These are phyloP conservation scores for Penicillium sp. DNA, from an alignment of 2,329 filamentous ascomycete genomes.

Conservation along the genomic window DNA sequence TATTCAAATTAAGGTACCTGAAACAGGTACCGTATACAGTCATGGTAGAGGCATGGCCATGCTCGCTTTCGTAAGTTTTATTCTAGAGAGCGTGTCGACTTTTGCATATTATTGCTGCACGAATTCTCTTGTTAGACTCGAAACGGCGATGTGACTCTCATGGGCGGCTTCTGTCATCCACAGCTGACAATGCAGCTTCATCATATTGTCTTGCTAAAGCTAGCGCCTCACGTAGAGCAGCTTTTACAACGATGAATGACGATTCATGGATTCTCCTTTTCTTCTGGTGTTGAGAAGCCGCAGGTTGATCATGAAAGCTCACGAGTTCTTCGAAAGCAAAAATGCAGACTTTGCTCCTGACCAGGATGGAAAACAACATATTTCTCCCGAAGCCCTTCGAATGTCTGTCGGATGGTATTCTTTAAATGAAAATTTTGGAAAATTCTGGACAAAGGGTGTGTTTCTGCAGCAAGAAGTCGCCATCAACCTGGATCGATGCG, in stretches of 20 bases:
- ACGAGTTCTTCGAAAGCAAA: constrained; percentile 8
- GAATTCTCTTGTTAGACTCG: not conserved
- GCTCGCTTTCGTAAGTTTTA: constrained; percentile 8
- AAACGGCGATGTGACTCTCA: constrained; percentile 5
- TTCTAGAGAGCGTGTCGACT: not conserved
- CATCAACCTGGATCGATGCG: no score
- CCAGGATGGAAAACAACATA: not conserved
- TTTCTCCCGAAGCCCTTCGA: not conserved
- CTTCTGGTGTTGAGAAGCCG: constrained; percentile 6
- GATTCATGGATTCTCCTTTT: constrained; percentile 5
- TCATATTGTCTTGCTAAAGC: not conserved
- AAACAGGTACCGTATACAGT: constrained; percentile 7
- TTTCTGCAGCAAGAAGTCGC: no score
- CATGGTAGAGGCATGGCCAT: constrained; percentile 11
- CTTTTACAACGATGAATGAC: constrained; percentile 5
- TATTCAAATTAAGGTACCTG: constrained; percentile 3
- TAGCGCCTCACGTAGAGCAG: constrained; percentile 1
- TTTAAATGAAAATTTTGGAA: no score
- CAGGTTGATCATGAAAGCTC: constrained; percentile 7
- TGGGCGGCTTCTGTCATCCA: constrained; percentile 12
- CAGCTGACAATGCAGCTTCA: constrained; percentile 3
- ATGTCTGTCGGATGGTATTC: not conserved
- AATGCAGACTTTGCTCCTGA: not conserved
- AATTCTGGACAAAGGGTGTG: no score
- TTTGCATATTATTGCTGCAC: not conserved